phyloP scores from a whole-genome alignment of 2,329 filamentous ascomycete species.

The Ramichloridium luteum region DNA sequence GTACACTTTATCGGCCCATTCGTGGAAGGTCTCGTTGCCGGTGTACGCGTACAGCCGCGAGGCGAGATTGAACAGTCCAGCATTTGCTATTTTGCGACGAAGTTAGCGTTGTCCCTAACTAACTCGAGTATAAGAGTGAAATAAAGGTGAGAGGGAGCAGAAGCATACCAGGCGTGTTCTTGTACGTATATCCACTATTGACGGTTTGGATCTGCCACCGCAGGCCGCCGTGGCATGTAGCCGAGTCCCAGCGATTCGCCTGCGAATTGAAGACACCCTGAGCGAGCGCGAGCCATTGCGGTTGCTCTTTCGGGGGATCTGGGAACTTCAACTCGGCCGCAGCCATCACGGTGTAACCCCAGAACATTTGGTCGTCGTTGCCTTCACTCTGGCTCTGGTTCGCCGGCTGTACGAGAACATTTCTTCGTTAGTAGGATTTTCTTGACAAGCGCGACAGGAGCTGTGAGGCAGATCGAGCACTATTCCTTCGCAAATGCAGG shows the following conservation, averaged over 20 bases:
- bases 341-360: conserved; percentile 40
- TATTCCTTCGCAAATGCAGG: neutral
- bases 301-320: conserved; percentile 28
- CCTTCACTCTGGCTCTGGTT: conserved; percentile 31
- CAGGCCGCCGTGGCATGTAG: conserved; percentile 28
- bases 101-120: conserved; percentile 24
- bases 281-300: conserved; percentile 34
- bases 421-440: conserved; percentile 3
- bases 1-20: conserved; percentile 45
- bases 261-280: conserved; percentile 31
- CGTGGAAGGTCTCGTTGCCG: conserved; percentile 43
- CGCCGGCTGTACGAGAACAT: conserved; percentile 25
- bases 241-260: conserved; percentile 26
- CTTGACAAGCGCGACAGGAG: neutral
- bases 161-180: conserved; percentile 40
- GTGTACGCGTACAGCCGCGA: conserved; percentile 31
- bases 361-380: conserved; percentile 46
- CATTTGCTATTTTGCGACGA: conserved; percentile 32
- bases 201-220: conserved; percentile 32
- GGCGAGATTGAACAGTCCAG: conserved; percentile 39
- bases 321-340: conserved; percentile 41
- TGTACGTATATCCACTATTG: conserved; percentile 39
- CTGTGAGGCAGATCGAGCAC: neutral
- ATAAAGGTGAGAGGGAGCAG: conserved; percentile 59
- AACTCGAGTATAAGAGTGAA: conserved; percentile 48